Conservation (phyloP, 768 basidiomycete species). For the Rhizopogon salebrosus region DNA sequence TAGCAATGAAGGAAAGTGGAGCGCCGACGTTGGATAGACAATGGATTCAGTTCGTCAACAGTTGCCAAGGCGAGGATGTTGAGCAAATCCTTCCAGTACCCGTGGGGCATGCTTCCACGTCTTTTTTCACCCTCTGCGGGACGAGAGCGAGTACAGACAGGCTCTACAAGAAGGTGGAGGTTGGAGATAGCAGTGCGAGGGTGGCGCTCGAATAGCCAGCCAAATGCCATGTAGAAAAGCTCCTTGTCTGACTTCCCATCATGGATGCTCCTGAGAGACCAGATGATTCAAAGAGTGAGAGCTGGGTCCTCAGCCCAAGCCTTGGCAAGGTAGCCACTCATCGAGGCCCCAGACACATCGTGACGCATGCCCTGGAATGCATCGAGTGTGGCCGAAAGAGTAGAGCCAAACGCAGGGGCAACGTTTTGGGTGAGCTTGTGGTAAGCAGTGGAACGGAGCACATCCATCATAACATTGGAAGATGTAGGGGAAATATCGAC, state of each 20-base stretch:
- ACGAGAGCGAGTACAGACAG: conserved; percentile 34
- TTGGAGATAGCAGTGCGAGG: conserved; percentile 66
- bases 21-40: not conserved
- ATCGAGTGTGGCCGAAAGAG: conserved; percentile 47
- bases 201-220: conserved; percentile 66
- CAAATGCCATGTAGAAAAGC: conserved; percentile 59
- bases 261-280: conserved; percentile 64
- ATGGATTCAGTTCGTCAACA: conserved; percentile 38
- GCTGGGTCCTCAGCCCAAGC: conserved; percentile 57
- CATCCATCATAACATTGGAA: conserved; percentile 51
- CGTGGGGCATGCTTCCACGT: conserved; percentile 36
- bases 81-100: conserved; percentile 74
- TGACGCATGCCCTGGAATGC: conserved; percentile 45
- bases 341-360: conserved; percentile 8
- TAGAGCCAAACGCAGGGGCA: conserved; percentile 48
- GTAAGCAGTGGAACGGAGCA: conserved; percentile 37
- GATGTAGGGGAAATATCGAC: conserved; percentile 7
- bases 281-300: conserved; percentile 61
- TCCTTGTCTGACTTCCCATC: conserved; percentile 62
- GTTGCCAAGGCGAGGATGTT: conserved; percentile 62
- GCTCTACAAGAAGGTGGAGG: conserved; percentile 47
- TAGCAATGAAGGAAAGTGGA: conserved; percentile 23
- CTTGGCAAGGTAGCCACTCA: conserved; percentile 35
- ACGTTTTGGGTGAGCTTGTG: conserved; percentile 45
- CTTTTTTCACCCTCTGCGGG: conserved; percentile 16